Evolutionary conservation across 2,329 filamentous ascomycete species (phyloP).

Genomic region (Fusarium multiceps): DNA sequence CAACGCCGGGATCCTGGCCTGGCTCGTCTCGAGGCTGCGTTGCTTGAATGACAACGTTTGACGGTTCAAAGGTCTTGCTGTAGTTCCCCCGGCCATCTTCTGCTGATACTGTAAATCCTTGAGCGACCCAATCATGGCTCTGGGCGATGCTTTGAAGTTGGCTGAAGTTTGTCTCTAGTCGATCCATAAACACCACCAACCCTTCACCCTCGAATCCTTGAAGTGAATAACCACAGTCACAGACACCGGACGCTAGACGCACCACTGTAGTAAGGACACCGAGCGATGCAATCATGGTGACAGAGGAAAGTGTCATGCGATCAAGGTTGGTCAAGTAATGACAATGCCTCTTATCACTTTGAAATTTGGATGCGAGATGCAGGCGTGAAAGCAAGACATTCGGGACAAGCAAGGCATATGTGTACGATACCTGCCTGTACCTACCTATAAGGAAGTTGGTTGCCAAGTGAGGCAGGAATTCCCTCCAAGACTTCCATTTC

Average conservation of each 20-base stretch:
- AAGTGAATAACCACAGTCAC: constrained; percentile 78
- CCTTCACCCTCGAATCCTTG: constrained; percentile 54
- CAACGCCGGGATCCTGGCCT: constrained; percentile 61
- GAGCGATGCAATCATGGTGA: constrained; percentile 20
- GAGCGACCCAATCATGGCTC: constrained; percentile 72
- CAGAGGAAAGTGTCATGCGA: neutral
- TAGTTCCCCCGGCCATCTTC: constrained; percentile 69
- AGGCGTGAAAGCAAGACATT: neutral
- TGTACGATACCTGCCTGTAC: neutral
- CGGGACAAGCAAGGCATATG: neutral
- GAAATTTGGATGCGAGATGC: neutral
- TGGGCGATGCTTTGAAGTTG: constrained; percentile 61
- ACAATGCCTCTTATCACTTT: neutral
- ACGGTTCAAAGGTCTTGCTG: constrained; percentile 70
- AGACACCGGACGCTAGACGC: constrained; percentile 57
- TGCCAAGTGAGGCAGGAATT: neutral
- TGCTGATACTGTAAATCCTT: constrained; percentile 74
- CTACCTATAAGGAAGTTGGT: neutral
- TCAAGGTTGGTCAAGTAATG: neutral
- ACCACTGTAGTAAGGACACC: constrained; percentile 16
- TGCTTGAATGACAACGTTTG: constrained; percentile 64
- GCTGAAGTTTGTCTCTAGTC: constrained; percentile 78
- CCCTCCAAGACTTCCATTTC: neutral
- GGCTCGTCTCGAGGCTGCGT: constrained; percentile 41
- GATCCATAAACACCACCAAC: constrained; percentile 71